Percentiles rank a stretch among this genome's conserved stretches.
phyloP scores from a whole-genome alignment of 108 stramenopile species.

The Nannochloropsis oceanica region DNA sequence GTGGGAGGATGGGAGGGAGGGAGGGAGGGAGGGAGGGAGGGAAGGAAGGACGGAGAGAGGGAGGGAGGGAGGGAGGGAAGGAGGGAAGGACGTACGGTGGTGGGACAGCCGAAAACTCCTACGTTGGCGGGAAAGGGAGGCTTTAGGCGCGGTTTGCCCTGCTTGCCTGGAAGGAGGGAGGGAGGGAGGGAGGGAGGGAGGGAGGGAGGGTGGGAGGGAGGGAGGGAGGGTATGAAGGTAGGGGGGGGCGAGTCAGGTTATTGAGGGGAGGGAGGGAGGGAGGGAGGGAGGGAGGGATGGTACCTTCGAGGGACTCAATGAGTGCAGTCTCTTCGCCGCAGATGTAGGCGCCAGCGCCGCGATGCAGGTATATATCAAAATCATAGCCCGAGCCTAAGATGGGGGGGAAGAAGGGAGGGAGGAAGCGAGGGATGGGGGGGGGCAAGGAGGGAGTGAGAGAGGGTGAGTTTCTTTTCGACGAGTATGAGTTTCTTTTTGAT shows the following conservation, averaged over 20 bases:
- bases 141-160: slow-evolving; percentile 93
- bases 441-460: background rate
- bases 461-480: background rate
- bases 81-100: background rate
- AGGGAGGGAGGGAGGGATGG: background rate
- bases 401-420: background rate
- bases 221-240: background rate
- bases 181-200: background rate
- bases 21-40: background rate
- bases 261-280: background rate
- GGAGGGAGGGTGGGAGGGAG: background rate
- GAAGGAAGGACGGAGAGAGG: background rate
- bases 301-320: slow-evolving; percentile 83
- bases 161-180: background rate
- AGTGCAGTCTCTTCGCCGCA: slow-evolving; percentile 99
- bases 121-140: slow-evolving; percentile 26
- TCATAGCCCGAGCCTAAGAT: slow-evolving; percentile 96
- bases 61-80: background rate
- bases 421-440: background rate
- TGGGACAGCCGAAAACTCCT: slow-evolving; percentile 26
- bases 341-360: slow-evolving; percentile 99
- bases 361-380: slow-evolving; percentile 97
- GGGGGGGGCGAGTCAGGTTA: background rate
- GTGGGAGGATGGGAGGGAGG: slow-evolving; percentile 29
- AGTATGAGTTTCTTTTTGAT: background rate